Evolutionary conservation across 140 eudicot genomes (phyloP).

Genomic region (Anethum foeniculum): DNA sequence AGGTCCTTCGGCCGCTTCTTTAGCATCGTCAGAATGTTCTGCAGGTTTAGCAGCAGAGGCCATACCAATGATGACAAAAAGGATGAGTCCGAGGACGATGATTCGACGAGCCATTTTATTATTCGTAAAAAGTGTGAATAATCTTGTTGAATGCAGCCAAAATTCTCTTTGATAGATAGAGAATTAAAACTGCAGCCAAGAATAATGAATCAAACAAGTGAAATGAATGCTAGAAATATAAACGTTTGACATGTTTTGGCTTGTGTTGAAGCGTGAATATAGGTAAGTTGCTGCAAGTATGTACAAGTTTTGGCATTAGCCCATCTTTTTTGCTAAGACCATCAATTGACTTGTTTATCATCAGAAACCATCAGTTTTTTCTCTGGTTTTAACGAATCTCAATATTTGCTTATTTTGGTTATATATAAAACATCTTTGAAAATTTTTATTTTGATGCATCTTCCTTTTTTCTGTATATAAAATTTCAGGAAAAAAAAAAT

Average conservation of each 20-base stretch:
- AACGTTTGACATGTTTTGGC: not conserved
- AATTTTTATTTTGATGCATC: too few species aligned
- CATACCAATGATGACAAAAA: constrained; percentile 29
- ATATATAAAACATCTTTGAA: too few species aligned
- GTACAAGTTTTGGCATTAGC: not conserved
- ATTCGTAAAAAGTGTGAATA: not conserved
- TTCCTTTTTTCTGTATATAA: too few species aligned
- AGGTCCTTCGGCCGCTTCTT: not conserved
- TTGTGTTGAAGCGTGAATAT: constrained; percentile 6
- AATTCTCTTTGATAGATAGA: not conserved
- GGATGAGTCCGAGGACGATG: constrained; percentile 32
- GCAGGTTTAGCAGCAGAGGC: constrained; percentile 28
- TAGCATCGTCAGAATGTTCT: not conserved
- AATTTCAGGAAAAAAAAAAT: too few species aligned
- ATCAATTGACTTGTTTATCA: not conserved
- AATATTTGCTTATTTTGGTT: not conserved
- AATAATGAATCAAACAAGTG: not conserved
- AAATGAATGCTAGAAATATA: not conserved
- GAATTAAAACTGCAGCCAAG: not conserved
- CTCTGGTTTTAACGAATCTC: not conserved
- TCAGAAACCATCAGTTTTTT: not conserved
- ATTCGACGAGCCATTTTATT: constrained; percentile 23
- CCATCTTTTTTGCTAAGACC: not conserved
- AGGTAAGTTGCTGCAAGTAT: not conserved
- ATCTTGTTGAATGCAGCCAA: not conserved